Conservation (phyloP, 768 basidiomycete genomes). For the Punctularia strigosozonata region DNA sequence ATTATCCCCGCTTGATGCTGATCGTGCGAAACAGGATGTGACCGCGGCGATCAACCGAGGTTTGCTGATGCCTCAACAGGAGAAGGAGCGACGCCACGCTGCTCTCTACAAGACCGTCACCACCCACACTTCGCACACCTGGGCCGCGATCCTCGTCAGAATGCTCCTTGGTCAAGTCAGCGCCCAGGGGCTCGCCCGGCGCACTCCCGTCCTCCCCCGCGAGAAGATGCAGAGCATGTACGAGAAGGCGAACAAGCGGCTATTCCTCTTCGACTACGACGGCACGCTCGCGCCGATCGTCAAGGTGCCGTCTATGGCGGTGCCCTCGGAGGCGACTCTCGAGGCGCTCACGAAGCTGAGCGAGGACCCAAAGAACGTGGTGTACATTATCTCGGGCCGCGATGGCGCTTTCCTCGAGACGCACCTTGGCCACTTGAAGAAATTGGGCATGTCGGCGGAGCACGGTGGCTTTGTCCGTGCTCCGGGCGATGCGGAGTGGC, state of each 20-base stretch:
- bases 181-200: constrained; percentile 64
- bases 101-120: constrained; percentile 76
- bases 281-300: constrained; percentile 97
- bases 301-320: constrained; percentile 80
- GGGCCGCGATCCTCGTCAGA: constrained; percentile 85
- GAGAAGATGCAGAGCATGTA: constrained; percentile 50
- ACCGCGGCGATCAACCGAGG: constrained; percentile 85
- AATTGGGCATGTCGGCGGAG: constrained; percentile 88
- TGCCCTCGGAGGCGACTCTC: constrained; percentile 66
- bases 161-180: constrained; percentile 78
- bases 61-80: constrained; percentile 65
- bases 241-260: constrained; percentile 59
- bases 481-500: constrained; percentile 59
- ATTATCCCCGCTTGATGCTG: constrained; percentile 3
- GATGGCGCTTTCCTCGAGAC: constrained; percentile 87
- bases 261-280: constrained; percentile 95
- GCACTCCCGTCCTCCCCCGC: constrained; percentile 75
- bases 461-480: constrained; percentile 88
- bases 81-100: constrained; percentile 65
- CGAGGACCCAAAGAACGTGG: constrained; percentile 77
- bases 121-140: constrained; percentile 89
- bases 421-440: constrained; percentile 75
- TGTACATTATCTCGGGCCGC: constrained; percentile 96
- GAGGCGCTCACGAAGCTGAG: constrained; percentile 61
- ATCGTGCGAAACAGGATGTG: constrained; percentile 45